These are phyloP conservation scores for Suaeda aralocaspica DNA, from an alignment of 148 eudicot genomes.

Conservation along the genomic window DNA sequence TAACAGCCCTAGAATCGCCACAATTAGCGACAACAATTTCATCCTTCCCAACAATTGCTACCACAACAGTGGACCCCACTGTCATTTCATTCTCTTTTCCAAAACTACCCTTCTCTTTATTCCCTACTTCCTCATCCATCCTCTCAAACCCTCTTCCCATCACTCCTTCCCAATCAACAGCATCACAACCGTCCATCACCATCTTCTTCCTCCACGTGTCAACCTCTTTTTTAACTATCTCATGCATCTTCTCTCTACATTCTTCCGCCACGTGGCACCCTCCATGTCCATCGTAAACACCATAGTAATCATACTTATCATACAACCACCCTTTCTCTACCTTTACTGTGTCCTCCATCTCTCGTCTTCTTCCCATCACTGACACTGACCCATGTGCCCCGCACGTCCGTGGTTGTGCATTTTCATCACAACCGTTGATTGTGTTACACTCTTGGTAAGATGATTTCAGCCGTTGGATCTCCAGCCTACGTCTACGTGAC, in stretches of 20 bases:
- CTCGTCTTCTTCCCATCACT: constrained; percentile 55
- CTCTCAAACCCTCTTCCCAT: constrained; percentile 44
- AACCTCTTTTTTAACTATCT: constrained; percentile 32
- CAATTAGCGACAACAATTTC: constrained; percentile 72
- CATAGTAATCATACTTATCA: constrained; percentile 43
- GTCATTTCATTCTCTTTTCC: constrained; percentile 36
- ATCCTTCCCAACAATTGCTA: constrained; percentile 54
- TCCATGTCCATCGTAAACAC: constrained; percentile 73
- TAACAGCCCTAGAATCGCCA: constrained; percentile 75
- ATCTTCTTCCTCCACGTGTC: constrained; percentile 26
- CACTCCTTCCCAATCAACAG: constrained; percentile 51
- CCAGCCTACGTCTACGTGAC: constrained; percentile 26
- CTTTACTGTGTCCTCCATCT: constrained; percentile 62
- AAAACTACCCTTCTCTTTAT: constrained; percentile 3
- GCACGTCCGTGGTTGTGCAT: constrained; percentile 11
- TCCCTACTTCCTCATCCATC: constrained; percentile 52
- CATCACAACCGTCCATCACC: neutral
- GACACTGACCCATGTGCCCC: constrained; percentile 40
- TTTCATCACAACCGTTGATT: neutral
- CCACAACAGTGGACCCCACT: constrained; percentile 66
- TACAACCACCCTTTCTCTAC: constrained; percentile 26
- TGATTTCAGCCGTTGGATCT: constrained; percentile 24
- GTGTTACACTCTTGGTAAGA: constrained; percentile 20
- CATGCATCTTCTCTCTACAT: constrained; percentile 48
- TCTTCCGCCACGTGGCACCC: constrained; percentile 51